Conservation (phyloP, 1,284 basidiomycete genomes). For the Vanrija sp. region DNA sequence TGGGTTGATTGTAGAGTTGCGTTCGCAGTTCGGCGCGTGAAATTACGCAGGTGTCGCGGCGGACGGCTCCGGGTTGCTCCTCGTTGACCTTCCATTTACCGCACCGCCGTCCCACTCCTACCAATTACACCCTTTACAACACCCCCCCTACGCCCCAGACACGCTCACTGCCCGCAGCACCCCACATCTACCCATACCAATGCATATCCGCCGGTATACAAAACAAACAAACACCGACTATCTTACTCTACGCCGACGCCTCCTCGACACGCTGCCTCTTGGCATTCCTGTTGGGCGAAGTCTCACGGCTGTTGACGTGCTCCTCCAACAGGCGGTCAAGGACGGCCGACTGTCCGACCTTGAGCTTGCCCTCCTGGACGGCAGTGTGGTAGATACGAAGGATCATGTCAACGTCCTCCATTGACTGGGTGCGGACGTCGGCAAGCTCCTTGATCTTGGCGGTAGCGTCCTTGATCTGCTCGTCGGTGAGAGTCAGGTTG, state of each 20-base stretch:
- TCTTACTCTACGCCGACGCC: not conserved
- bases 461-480: constrained; percentile 88
- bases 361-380: constrained; percentile 78
- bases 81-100: too few relatives aligned
- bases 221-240: too few relatives aligned
- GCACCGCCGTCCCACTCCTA: too few relatives aligned
- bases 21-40: too few relatives aligned
- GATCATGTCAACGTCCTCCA: constrained; percentile 98
- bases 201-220: too few relatives aligned
- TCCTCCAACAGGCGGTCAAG: constrained; percentile 70
- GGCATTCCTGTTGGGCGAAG: constrained; percentile 11
- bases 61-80: too few relatives aligned
- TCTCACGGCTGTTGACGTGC: constrained; percentile 36
- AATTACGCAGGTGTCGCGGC: too few relatives aligned
- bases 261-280: constrained; percentile 10
- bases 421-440: constrained; percentile 94
- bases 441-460: constrained; percentile 99
- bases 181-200: too few relatives aligned
- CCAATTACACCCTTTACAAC: too few relatives aligned
- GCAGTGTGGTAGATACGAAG: constrained; percentile 91
- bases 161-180: too few relatives aligned
- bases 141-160: too few relatives aligned
- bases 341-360: constrained; percentile 80
- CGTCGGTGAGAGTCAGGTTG: constrained; percentile 59
- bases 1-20: not conserved